A percentile compares a stretch with the other conserved stretches of the same genome.
phyloP scores from a whole-genome alignment of 495 filamentous ascomycete genomes.

The Echria macrotheca region DNA sequence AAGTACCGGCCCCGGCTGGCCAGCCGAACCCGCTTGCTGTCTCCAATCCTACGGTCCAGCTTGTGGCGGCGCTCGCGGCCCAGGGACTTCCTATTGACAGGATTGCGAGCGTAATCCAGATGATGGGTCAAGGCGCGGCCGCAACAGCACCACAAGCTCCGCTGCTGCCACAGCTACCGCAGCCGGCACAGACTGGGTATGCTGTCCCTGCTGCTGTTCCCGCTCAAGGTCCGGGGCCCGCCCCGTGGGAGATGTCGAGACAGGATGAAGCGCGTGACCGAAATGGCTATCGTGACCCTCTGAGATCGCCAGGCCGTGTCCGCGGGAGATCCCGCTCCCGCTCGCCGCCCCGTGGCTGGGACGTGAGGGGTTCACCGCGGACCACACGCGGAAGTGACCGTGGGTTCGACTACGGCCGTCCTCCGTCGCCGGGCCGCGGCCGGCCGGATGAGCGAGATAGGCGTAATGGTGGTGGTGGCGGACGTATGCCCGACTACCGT shows the following conservation, averaged over 20 bases:
- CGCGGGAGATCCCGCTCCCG: constrained; percentile 71
- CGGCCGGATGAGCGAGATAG: constrained; percentile 54
- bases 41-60: constrained; percentile 42
- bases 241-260: constrained; percentile 33
- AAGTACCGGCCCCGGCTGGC: constrained; percentile 21
- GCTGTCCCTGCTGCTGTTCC: constrained; percentile 22
- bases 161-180: neutral
- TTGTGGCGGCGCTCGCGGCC: constrained; percentile 42
- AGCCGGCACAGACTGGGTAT: constrained; percentile 22
- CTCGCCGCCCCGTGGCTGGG: constrained; percentile 64
- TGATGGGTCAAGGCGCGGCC: constrained; percentile 31
- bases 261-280: constrained; percentile 56
- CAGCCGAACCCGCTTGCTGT: constrained; percentile 27
- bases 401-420: constrained; percentile 37
- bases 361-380: constrained; percentile 41
- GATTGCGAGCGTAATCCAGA: constrained; percentile 41
- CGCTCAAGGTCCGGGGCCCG: constrained; percentile 26
- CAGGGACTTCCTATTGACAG: constrained; percentile 42
- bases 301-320: constrained; percentile 53
- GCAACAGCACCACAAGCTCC: constrained; percentile 11
- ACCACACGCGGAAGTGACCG: constrained; percentile 39
- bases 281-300: constrained; percentile 46
- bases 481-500: constrained; percentile 65
- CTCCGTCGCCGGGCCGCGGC: constrained; percentile 48
- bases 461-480: constrained; percentile 45